Conservation (phyloP, 768 basidiomycete genomes). For the Mycena chlorophos region DNA sequence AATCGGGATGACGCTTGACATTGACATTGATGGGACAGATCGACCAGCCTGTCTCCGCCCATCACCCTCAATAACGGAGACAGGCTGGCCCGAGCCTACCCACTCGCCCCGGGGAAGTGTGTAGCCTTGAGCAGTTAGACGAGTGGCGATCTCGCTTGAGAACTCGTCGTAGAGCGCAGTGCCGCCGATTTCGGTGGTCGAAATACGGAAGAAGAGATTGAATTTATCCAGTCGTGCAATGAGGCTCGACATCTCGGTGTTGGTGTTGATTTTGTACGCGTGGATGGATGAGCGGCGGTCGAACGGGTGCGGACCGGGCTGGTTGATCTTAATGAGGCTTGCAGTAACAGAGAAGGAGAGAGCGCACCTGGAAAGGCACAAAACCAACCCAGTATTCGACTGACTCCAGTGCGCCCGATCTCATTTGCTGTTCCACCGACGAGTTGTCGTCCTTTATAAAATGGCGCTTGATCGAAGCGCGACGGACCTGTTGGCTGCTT, state of each 20-base stretch:
- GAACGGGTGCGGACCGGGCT: background rate
- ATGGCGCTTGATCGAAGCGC: background rate
- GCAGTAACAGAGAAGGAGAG: background rate
- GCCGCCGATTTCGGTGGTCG: background rate
- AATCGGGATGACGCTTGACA: too few species aligned
- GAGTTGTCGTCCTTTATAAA: background rate
- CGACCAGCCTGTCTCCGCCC: too few species aligned
- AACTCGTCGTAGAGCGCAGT: background rate
- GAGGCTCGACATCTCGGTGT: background rate
- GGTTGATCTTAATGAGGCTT: background rate
- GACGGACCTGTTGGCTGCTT: background rate
- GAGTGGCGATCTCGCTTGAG: background rate
- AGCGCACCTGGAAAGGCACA: background rate
- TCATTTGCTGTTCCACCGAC: background rate
- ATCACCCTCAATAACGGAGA: too few species aligned
- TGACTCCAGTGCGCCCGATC: background rate
- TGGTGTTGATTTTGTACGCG: background rate
- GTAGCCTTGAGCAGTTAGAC: too few species aligned
- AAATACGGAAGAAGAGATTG: background rate
- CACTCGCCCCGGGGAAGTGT: too few species aligned
- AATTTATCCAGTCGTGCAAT: background rate
- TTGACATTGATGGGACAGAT: too few species aligned
- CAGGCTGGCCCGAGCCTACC: too few species aligned
- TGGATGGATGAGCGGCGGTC: background rate
- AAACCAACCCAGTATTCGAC: background rate